Percentiles rank a stretch among this genome's conserved stretches.
phyloP scores from a whole-genome alignment of 106 monocot species.

The Apostasia shenzhenica region DNA sequence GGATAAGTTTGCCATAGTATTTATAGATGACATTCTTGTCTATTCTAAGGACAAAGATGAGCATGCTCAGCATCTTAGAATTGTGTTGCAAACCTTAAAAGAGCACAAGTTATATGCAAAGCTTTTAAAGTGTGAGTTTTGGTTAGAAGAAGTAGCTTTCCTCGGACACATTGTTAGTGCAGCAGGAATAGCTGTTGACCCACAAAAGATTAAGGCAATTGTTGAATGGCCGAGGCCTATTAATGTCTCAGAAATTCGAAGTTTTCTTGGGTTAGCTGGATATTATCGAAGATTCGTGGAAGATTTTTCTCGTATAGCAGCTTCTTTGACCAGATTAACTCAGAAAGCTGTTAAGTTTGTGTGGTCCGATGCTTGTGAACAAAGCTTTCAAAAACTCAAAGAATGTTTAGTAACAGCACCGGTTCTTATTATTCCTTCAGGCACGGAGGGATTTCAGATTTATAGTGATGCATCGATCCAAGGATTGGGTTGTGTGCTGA shows the following conservation, averaged over 20 bases:
- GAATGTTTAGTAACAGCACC: neutral
- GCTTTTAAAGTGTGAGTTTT: neutral
- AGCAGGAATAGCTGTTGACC: neutral
- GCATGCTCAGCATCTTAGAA: slow-evolving; percentile 3
- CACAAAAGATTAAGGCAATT: neutral
- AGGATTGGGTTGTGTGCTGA: neutral
- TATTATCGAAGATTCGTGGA: slow-evolving; percentile 2
- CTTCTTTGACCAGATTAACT: neutral
- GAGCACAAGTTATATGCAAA: too few relatives aligned
- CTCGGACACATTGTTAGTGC: neutral
- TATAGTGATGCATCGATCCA: neutral
- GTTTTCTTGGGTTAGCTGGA: slow-evolving; percentile 8
- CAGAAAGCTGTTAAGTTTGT: neutral
- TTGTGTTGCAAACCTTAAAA: neutral
- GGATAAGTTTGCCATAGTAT: too few relatives aligned
- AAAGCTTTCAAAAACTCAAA: neutral
- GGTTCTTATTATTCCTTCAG: neutral
- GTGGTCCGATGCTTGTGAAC: neutral
- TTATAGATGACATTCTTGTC: too few relatives aligned
- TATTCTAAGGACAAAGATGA: neutral
- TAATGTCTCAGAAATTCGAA: neutral
- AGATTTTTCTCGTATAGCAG: neutral
- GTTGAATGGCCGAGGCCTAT: neutral
- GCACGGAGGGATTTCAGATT: neutral
- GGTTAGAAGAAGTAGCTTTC: neutral